Base-by-base conservation (phyloP, 164 flowering plant species). In the Berberis vulgaris region DNA sequence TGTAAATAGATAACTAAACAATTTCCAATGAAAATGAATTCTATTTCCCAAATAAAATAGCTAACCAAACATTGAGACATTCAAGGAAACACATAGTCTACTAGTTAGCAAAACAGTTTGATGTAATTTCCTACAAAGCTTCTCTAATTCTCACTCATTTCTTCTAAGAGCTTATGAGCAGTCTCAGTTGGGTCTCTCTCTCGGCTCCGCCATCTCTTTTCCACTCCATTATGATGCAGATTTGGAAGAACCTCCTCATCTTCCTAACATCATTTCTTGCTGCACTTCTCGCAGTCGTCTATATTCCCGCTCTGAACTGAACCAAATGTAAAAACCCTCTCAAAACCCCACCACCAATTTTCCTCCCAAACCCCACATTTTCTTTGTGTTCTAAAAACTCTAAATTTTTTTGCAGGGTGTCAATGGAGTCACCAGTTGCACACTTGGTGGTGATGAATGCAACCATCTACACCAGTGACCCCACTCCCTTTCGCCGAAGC, bases 401-500 rank as follows among this genome's bases (percentile, higher is more conserved):
- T 8, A 44, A 38, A 6, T 4, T 38, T 12, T 41, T 63, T 50
- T 66, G 42, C 26, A 57, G 66, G 71, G 67, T 54, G 54, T 3
- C 4, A 45, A 10, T 58, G 60, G 43, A 56, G 13, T 60, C 68
- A 53, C 66, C 72, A 44, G 74, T 66, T 9, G 91, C 95, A 3
- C 96, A 89, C 68, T 84, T 89, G 74, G 65, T 89, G 46, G 80
- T 92, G 58, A 84, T 45, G 38, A 86, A 93, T 74, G 97, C 78
- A 9, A 45, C 73, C 40, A 88, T 89, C 8, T 88, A 83, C 79
- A 93, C 98, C 26, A 75, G 87, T 66, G 89, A 93, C 67, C 68
- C 73, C 90, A 54, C 73, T 83, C 4, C 98, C 89, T 8, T 83
- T 81, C 42, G 96, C 96, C 5, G 86, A 93, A 61, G 84, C 96